These are phyloP conservation scores for Globisporangium paroecandrum DNA, from an alignment of 352 stramenopile species.

Conservation along the genomic window DNA sequence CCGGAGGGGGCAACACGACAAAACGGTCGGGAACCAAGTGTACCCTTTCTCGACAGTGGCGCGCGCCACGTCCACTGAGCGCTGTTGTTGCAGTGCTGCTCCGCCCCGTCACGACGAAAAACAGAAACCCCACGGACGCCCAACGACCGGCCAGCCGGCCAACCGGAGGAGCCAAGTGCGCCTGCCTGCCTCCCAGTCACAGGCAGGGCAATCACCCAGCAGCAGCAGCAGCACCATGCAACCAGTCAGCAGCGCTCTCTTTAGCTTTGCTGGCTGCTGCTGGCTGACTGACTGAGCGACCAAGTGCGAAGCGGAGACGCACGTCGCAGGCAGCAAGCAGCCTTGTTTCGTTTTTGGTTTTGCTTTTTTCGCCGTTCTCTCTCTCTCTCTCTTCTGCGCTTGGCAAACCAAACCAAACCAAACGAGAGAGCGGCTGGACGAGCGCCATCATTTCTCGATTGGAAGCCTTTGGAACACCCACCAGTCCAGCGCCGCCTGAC, in stretches of 20 bases:
- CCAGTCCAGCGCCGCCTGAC: no score
- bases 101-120: constrained; percentile 18
- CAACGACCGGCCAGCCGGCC: constrained; percentile 10
- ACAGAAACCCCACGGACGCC: constrained; percentile 10
- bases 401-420: constrained; percentile 1
- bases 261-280: background rate
- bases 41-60: background rate
- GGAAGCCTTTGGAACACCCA: constrained; percentile 15
- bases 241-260: background rate
- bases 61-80: background rate
- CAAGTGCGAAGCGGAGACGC: background rate
- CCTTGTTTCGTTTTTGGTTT: constrained; percentile 11
- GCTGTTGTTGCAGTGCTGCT: background rate
- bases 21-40: background rate
- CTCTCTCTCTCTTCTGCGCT: background rate
- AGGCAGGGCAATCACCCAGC: background rate
- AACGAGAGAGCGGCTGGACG: background rate
- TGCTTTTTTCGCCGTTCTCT: background rate
- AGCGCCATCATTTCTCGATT: constrained; percentile 26
- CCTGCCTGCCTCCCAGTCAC: background rate
- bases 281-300: constrained; percentile 3
- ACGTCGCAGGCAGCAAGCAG: background rate
- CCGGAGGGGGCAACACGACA: constrained; percentile 1
- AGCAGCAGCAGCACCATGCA: constrained; percentile 3
- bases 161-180: constrained; percentile 12